These are phyloP conservation scores for Diplodia seriata DNA, from an alignment of 2,329 filamentous ascomycete species.

Conservation along the genomic window DNA sequence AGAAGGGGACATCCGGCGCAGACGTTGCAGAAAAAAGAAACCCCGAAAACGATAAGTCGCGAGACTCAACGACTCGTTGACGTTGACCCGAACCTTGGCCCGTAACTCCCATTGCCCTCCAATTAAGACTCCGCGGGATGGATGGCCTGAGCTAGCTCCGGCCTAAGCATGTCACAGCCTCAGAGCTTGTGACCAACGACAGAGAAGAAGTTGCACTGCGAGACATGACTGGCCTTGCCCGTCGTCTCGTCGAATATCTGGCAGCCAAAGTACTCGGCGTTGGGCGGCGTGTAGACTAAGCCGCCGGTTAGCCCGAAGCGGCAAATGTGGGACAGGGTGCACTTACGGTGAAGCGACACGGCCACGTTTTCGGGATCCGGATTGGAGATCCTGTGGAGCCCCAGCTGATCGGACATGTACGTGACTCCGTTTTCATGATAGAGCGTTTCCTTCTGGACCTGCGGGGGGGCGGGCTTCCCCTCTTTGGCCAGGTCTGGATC, in stretches of 20 bases:
- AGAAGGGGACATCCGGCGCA: neutral
- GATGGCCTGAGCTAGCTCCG: neutral
- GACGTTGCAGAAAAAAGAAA: conserved; percentile 13
- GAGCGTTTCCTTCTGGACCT: conserved; percentile 69
- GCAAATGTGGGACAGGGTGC: conserved; percentile 6
- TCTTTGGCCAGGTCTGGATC: conserved; percentile 54
- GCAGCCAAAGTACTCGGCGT: conserved; percentile 82
- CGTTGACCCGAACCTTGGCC: conserved; percentile 10
- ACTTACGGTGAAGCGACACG: conserved; percentile 78
- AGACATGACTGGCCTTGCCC: conserved; percentile 74
- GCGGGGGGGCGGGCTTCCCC: conserved; percentile 61
- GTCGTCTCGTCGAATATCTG: conserved; percentile 80
- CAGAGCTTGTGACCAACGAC: conserved; percentile 49
- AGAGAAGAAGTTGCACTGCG: conserved; percentile 77
- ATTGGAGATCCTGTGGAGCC: conserved; percentile 83
- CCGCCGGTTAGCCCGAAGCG: conserved; percentile 20
- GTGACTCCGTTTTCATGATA: conserved; percentile 77
- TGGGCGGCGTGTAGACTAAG: conserved; percentile 81
- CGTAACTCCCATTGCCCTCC: conserved; percentile 15
- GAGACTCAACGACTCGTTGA: conserved; percentile 19
- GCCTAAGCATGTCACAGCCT: conserved; percentile 1
- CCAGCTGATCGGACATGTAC: conserved; percentile 90
- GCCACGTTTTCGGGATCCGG: conserved; percentile 73
- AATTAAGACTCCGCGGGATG: conserved; percentile 12
- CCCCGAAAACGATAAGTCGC: conserved; percentile 8